These are phyloP conservation scores for Nadsonia starkeyi-henricii DNA, from an alignment of 1,139 yeast genomes.

Conservation along the genomic window DNA sequence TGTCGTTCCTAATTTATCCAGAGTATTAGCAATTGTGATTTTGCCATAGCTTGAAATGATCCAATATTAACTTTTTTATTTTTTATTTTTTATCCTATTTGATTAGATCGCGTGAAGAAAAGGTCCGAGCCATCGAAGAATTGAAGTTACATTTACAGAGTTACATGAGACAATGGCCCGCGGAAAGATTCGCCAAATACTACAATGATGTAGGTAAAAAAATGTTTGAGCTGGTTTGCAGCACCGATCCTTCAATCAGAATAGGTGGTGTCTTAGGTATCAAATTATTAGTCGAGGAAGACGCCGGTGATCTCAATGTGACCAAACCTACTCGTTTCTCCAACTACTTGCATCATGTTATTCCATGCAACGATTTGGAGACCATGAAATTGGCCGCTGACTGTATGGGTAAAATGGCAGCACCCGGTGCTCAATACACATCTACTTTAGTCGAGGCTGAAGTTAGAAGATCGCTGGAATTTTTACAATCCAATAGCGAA, in stretches of 20 bases:
- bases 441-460: conserved; percentile 90
- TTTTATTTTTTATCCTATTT: too few species aligned
- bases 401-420: conserved; percentile 77
- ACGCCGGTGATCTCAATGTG: conserved; percentile 62
- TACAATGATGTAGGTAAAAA: conserved; percentile 79
- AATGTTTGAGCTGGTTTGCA: conserved; percentile 72
- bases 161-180: conserved; percentile 58
- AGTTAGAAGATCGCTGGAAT: conserved; percentile 77
- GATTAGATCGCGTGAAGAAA: conserved; percentile 22
- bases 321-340: conserved; percentile 85
- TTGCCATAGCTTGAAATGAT: too few species aligned
- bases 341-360: conserved; percentile 66
- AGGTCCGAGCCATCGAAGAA: conserved; percentile 39
- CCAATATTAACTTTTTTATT: background rate
- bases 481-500: conserved; percentile 79
- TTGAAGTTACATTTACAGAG: conserved; percentile 53
- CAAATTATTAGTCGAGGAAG: conserved; percentile 72
- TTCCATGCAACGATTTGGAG: conserved; percentile 68
- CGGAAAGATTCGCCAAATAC: conserved; percentile 67
- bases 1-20: too few species aligned
- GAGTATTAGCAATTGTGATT: too few species aligned
- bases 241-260: conserved; percentile 56
- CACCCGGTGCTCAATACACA: conserved; percentile 77
- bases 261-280: conserved; percentile 88
- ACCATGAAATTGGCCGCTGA: conserved; percentile 80